Conservation (phyloP, 176 grass and related monocot species). For the Lolium perenne region DNA sequence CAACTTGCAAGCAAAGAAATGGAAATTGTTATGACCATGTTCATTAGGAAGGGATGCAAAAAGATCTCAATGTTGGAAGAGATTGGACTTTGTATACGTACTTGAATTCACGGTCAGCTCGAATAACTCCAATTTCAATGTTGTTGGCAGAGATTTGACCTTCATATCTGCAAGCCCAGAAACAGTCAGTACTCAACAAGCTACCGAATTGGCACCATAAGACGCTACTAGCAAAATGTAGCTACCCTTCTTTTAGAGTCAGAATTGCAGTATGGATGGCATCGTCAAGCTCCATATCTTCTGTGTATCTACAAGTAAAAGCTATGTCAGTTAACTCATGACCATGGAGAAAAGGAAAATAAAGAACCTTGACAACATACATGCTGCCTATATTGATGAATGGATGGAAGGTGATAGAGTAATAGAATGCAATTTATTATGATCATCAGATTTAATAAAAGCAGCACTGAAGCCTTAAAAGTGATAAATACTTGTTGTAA, state of each 20-base stretch:
- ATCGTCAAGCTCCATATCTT: conserved; percentile 99
- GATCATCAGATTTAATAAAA: conserved; percentile 30
- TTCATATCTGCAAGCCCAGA: conserved; percentile 72
- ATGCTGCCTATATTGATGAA: conserved; percentile 10
- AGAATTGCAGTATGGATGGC: conserved; percentile 97
- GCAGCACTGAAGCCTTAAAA: neutral
- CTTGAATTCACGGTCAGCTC: conserved; percentile 90
- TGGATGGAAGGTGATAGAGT: neutral
- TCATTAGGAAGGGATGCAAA: neutral
- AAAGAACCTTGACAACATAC: neutral
- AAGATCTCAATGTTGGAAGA: neutral
- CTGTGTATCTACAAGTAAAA: conserved; percentile 70
- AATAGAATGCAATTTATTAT: conserved; percentile 30
- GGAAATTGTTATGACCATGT: neutral
- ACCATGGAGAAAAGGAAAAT: conserved; percentile 4
- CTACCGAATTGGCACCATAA: conserved; percentile 1
- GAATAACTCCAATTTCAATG: conserved; percentile 95
- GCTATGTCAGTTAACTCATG: conserved; percentile 15
- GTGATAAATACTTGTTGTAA: conserved; percentile 26
- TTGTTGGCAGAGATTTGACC: conserved; percentile 97
- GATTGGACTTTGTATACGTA: conserved; percentile 26
- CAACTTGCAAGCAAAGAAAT: neutral
- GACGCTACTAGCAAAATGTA: neutral
- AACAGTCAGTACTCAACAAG: conserved; percentile 33
- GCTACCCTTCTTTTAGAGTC: conserved; percentile 98